These are phyloP conservation scores for Mucor plumbeus DNA, from an alignment of 371 early-diverging fungal genomes.

Conservation along the genomic window DNA sequence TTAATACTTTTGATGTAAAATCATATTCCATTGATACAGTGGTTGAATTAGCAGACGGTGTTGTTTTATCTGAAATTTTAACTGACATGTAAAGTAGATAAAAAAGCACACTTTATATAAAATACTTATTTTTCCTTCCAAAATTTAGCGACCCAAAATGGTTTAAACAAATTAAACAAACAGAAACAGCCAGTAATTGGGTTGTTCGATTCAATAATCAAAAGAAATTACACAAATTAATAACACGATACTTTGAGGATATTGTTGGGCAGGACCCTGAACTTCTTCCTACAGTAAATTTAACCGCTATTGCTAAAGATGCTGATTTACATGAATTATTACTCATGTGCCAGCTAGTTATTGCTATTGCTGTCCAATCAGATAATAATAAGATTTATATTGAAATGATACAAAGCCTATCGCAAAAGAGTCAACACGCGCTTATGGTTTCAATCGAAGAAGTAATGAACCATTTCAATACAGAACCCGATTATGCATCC, in stretches of 20 bases:
- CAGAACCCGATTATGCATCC: conserved; percentile 34
- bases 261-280: conserved; percentile 72
- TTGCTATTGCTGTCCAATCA: conserved; percentile 90
- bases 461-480: conserved; percentile 57
- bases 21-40: conserved; percentile 65
- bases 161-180: conserved; percentile 76
- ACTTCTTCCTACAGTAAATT: conserved; percentile 63
- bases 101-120: not conserved
- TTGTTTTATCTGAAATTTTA: conserved; percentile 79
- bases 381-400: conserved; percentile 84
- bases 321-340: conserved; percentile 73
- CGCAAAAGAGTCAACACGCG: conserved; percentile 79
- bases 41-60: conserved; percentile 83
- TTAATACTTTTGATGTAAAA: conserved; percentile 75
- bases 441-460: conserved; percentile 92
- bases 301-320: conserved; percentile 86
- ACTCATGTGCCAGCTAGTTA: conserved; percentile 79
- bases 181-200: conserved; percentile 86
- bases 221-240: conserved; percentile 85
- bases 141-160: conserved; percentile 79
- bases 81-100: conserved; percentile 76
- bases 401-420: conserved; percentile 83
- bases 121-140: not conserved
- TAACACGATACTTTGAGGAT: conserved; percentile 88
- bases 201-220: conserved; percentile 89